Evolutionary conservation across 768 basidiomycete species (phyloP).

Genomic region (Tubosaeta sp.): DNA sequence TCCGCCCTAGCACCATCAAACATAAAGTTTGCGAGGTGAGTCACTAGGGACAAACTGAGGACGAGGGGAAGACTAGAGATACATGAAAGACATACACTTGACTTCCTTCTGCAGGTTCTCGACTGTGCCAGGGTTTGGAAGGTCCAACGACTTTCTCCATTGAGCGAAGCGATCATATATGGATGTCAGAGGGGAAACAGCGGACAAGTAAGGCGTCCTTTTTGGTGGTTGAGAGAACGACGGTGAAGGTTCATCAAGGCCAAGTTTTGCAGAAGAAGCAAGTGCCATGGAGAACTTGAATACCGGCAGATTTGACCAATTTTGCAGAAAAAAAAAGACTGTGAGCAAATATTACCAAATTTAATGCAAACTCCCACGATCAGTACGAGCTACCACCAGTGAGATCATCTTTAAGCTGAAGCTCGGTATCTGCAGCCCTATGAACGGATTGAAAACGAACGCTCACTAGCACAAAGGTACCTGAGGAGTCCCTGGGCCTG

Average conservation of each 20-base stretch:
- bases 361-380: too few species aligned
- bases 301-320: slow-evolving; percentile 21
- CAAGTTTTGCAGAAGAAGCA: slow-evolving; percentile 37
- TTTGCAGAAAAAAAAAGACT: slow-evolving; percentile 34
- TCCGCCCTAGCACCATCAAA: slow-evolving; percentile 98
- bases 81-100: slow-evolving; percentile 54
- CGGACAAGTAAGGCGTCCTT: slow-evolving; percentile 33
- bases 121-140: slow-evolving; percentile 88
- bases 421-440: too few species aligned
- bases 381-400: too few species aligned
- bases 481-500: too few species aligned
- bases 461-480: too few species aligned
- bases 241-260: slow-evolving; percentile 35
- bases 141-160: slow-evolving; percentile 77
- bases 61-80: slow-evolving; percentile 2
- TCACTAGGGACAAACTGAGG: slow-evolving; percentile 46
- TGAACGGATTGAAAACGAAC: too few species aligned
- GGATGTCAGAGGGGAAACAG: slow-evolving; percentile 54
- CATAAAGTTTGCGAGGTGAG: slow-evolving; percentile 88
- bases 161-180: slow-evolving; percentile 69
- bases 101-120: slow-evolving; percentile 94
- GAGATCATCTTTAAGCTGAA: too few species aligned
- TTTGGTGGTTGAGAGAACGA: slow-evolving; percentile 34
- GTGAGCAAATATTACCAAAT: slow-evolving; percentile 21
- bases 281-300: slow-evolving; percentile 37